These are phyloP conservation scores for Zygotorulaspora danielsina DNA, from an alignment of 805 yeast species.

Conservation along the genomic window DNA sequence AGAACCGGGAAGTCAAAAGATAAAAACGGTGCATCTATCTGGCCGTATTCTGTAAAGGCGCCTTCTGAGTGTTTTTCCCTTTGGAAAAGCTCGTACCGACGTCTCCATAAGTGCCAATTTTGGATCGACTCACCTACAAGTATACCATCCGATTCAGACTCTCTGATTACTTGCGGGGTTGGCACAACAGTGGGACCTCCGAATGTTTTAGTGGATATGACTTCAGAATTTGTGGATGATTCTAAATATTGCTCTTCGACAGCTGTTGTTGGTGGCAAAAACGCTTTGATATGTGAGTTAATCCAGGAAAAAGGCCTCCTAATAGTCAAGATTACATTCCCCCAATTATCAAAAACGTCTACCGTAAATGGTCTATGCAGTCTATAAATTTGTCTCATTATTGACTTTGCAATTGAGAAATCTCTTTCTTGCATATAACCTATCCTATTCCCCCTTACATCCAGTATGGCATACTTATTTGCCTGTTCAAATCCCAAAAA, in stretches of 20 bases:
- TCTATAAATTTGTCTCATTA: slow-evolving; percentile 79
- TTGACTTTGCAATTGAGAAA: slow-evolving; percentile 56
- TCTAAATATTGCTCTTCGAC: slow-evolving; percentile 9
- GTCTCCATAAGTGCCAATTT: slow-evolving; percentile 92
- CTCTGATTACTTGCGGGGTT: slow-evolving; percentile 24
- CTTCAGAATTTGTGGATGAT: slow-evolving; percentile 2
- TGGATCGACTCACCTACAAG: slow-evolving; percentile 84
- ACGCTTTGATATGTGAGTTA: slow-evolving; percentile 79
- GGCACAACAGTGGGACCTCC: slow-evolving; percentile 12
- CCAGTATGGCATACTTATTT: slow-evolving; percentile 69
- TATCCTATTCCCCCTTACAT: slow-evolving; percentile 64
- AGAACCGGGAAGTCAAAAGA: slow-evolving; percentile 80
- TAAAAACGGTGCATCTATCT: slow-evolving; percentile 79
- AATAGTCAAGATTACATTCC: slow-evolving; percentile 58
- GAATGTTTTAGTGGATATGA: slow-evolving; percentile 8
- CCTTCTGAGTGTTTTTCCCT: slow-evolving; percentile 38
- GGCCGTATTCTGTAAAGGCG: slow-evolving; percentile 71
- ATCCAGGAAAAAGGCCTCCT: slow-evolving; percentile 82
- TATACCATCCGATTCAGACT: slow-evolving; percentile 42
- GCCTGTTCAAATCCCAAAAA: slow-evolving; percentile 90
- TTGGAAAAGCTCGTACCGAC: slow-evolving; percentile 76
- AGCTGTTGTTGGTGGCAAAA: slow-evolving; percentile 43
- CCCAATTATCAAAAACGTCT: slow-evolving; percentile 62
- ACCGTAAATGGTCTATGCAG: slow-evolving; percentile 83
- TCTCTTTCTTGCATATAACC: slow-evolving; percentile 86